Percentiles rank a stretch among this genome's conserved stretches.
These are phyloP conservation scores for Dictyostelium purpureum DNA, from an alignment of 78 protist genomes.

Conservation along the genomic window DNA sequence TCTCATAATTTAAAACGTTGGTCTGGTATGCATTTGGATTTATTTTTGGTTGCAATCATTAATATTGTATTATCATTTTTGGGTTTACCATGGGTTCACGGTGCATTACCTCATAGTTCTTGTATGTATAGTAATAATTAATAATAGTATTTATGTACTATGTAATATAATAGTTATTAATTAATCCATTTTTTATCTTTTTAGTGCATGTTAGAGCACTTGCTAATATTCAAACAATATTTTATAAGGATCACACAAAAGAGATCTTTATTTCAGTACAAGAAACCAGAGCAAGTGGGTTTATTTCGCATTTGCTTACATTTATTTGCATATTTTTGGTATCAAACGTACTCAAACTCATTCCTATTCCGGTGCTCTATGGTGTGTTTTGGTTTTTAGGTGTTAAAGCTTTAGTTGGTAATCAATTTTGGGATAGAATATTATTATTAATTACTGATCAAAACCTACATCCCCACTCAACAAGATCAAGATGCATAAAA, in stretches of 20 bases:
- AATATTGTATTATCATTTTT: slow-evolving; percentile 21
- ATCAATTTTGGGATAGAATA: slow-evolving; percentile 30
- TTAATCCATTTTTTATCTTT: too few relatives aligned
- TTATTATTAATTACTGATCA: slow-evolving; percentile 12
- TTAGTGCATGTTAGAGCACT: slow-evolving; percentile 35
- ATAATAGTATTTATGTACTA: too few relatives aligned
- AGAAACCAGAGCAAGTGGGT: slow-evolving; percentile 13
- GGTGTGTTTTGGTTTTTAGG: slow-evolving; percentile 33
- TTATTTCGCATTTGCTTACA: slow-evolving; percentile 3
- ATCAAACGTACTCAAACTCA: background rate
- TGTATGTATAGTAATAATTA: too few relatives aligned
- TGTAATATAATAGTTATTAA: too few relatives aligned
- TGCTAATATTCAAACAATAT: background rate
- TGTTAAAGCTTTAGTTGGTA: background rate
- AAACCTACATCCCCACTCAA: background rate
- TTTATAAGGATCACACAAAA: background rate
- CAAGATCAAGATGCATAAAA: background rate
- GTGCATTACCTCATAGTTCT: slow-evolving; percentile 26
- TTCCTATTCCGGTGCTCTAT: slow-evolving; percentile 20
- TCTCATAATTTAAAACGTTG: background rate
- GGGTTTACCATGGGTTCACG: slow-evolving; percentile 40
- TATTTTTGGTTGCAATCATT: background rate
- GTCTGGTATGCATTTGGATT: slow-evolving; percentile 14
- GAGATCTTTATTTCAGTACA: background rate
- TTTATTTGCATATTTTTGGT: slow-evolving; percentile 15